A percentile compares a stretch with the other conserved stretches of the same genome.
Conservation (phyloP, 176 grass and related monocot genomes). For the Coix lacrymajobi region DNA sequence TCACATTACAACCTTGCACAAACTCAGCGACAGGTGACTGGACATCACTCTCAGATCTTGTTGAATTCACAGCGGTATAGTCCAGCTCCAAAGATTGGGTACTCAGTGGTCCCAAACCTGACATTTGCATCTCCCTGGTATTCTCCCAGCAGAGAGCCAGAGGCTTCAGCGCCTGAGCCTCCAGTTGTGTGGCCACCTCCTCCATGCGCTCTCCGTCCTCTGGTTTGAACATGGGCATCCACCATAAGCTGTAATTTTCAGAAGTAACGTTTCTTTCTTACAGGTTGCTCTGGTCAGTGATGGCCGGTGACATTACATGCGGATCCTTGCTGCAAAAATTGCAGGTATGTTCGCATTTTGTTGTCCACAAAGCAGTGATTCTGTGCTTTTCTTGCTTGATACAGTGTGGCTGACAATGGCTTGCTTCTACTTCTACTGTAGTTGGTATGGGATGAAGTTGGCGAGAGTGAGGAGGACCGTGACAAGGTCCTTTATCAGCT, state of each 20-base stretch:
- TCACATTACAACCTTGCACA: too few species aligned
- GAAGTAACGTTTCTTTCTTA: neutral
- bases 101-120: too few species aligned
- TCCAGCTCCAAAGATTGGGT: too few species aligned
- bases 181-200: too few species aligned
- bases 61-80: too few species aligned
- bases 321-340: constrained; percentile 94
- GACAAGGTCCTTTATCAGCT: constrained; percentile 91
- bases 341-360: constrained; percentile 46
- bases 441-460: constrained; percentile 96
- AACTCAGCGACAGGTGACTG: too few species aligned
- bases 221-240: too few species aligned
- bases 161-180: too few species aligned
- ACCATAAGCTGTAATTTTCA: neutral
- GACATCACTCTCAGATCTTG: too few species aligned
- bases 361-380: neutral
- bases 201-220: too few species aligned
- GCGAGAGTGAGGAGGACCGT: constrained; percentile 92
- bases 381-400: neutral
- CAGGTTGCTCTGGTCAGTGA: constrained; percentile 42
- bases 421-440: constrained; percentile 17
- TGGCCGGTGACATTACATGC: constrained; percentile 67
- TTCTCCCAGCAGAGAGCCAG: too few species aligned
- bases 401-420: neutral
- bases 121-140: too few species aligned